These are phyloP conservation scores for Teratosphaeria nubilosa DNA, from an alignment of 2,329 filamentous ascomycete genomes.

Conservation along the genomic window DNA sequence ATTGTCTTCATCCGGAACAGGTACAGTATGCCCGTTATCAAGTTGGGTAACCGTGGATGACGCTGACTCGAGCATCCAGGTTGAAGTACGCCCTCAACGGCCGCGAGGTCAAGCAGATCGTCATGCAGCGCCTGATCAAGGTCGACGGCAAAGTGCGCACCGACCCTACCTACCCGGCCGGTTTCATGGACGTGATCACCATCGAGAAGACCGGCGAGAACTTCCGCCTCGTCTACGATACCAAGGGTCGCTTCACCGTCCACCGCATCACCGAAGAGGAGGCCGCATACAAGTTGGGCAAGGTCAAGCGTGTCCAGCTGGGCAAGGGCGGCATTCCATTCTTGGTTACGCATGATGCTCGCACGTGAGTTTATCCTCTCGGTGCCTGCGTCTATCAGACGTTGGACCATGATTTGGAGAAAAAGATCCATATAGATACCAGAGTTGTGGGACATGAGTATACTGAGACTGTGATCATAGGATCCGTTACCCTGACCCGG, in stretches of 20 bases:
- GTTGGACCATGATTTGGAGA: conserved; percentile 1
- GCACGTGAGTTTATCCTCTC: conserved; percentile 76
- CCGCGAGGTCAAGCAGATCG: conserved; percentile 93
- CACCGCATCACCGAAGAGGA: conserved; percentile 98
- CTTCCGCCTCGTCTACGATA: conserved; percentile 99
- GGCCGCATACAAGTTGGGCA: conserved; percentile 99
- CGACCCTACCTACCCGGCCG: conserved; percentile 91
- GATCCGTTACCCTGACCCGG: conserved; percentile 97
- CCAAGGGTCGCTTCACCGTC: conserved; percentile 99
- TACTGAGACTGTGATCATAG: conserved; percentile 41
- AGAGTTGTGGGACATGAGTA: background rate
- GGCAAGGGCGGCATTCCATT: conserved; percentile 99
- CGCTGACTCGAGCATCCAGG: conserved; percentile 42
- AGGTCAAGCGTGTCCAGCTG: conserved; percentile 99
- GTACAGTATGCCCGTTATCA: conserved; percentile 27
- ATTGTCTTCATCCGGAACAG: conserved; percentile 91
- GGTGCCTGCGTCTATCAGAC: conserved; percentile 4
- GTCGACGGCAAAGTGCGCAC: conserved; percentile 99
- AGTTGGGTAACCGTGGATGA: background rate
- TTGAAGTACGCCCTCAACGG: conserved; percentile 99
- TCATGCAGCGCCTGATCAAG: conserved; percentile 99
- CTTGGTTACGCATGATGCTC: conserved; percentile 99
- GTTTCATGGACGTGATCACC: conserved; percentile 98
- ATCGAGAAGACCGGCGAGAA: conserved; percentile 99
- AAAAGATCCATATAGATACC: background rate